These are phyloP conservation scores for Zymoseptoria crescenta DNA, from an alignment of 2,329 filamentous ascomycete species.

Conservation along the genomic window DNA sequence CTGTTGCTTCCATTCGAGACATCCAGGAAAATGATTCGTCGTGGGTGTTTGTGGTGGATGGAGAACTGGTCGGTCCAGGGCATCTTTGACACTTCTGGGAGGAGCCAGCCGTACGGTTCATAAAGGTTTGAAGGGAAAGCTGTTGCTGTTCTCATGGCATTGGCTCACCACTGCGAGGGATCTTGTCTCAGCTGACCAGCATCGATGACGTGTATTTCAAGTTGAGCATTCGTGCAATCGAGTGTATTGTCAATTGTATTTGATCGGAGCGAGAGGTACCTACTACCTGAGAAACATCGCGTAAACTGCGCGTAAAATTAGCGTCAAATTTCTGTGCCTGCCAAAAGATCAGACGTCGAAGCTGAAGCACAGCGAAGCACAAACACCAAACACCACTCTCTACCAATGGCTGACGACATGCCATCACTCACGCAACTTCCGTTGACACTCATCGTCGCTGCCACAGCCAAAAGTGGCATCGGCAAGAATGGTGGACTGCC, in stretches of 20 bases:
- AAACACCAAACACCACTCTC: neutral
- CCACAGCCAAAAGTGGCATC: slow-evolving; percentile 82
- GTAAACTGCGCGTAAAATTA: neutral
- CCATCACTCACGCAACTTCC: slow-evolving; percentile 21
- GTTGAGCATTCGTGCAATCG: neutral
- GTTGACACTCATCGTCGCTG: slow-evolving; percentile 87
- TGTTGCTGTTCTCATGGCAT: neutral
- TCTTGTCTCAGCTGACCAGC: neutral
- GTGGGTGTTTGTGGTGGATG: slow-evolving; percentile 35
- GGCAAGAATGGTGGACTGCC: slow-evolving; percentile 71
- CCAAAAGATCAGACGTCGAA: neutral
- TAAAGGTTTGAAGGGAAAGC: slow-evolving; percentile 53
- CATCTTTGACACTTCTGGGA: slow-evolving; percentile 51
- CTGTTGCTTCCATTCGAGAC: slow-evolving; percentile 55
- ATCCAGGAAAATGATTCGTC: slow-evolving; percentile 23
- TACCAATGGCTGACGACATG: slow-evolving; percentile 21
- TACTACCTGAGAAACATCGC: too few relatives aligned
- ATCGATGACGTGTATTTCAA: neutral
- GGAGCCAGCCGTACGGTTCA: slow-evolving; percentile 52
- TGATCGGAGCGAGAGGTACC: too few relatives aligned
- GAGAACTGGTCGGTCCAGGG: slow-evolving; percentile 48
- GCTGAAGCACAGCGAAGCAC: neutral
- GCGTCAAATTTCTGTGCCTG: neutral
- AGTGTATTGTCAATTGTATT: neutral
- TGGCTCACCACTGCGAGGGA: neutral